Conservation (phyloP, 2,329 filamentous ascomycete species). For the Penicillium sp. region DNA sequence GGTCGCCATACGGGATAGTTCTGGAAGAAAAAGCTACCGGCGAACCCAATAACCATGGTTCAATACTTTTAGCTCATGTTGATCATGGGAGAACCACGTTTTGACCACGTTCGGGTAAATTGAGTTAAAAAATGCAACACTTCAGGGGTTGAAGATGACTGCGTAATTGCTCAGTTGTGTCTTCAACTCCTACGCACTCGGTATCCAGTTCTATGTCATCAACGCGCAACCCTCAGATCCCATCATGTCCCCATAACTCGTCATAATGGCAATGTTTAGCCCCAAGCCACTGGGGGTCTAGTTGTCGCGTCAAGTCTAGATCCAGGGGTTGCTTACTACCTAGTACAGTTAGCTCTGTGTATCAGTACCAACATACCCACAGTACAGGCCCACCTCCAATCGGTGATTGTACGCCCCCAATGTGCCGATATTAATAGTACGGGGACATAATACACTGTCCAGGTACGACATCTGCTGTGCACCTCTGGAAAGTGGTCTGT, state of each 20-base stretch:
- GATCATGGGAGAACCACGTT: conserved; percentile 10
- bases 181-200: too few species aligned
- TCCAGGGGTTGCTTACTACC: background rate
- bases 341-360: background rate
- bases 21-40: conserved; percentile 4
- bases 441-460: background rate
- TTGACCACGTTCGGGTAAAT: conserved; percentile 3
- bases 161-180: too few species aligned
- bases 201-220: background rate
- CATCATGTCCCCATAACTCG: background rate
- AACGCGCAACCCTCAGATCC: background rate
- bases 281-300: background rate
- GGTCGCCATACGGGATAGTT: background rate
- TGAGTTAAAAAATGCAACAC: background rate
- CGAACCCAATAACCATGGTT: background rate
- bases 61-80: background rate
- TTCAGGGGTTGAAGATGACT: background rate
- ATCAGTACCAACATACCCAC: background rate
- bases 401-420: too few species aligned
- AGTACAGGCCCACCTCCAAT: background rate
- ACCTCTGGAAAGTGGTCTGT: background rate
- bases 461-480: background rate
- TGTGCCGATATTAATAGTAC: background rate
- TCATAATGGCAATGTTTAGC: background rate
- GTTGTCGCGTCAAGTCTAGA: background rate